A percentile compares a stretch with the other conserved stretches of the same genome.
Conservation (phyloP, 2,329 filamentous ascomycete genomes). For the Nectriaceae sp. region DNA sequence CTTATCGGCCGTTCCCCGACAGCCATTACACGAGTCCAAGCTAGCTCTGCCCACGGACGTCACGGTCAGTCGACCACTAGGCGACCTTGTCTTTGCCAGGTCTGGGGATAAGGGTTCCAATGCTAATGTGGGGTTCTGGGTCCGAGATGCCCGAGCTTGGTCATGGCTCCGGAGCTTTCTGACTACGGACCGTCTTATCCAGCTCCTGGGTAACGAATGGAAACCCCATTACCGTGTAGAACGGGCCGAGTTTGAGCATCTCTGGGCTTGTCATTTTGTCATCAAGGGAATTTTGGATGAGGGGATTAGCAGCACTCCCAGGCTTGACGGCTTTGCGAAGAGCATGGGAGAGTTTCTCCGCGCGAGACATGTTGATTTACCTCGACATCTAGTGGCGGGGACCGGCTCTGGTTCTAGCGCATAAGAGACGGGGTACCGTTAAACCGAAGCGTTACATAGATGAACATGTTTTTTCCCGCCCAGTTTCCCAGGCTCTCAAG, state of each 20-base stretch:
- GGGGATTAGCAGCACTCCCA: slow-evolving; percentile 48
- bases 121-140: slow-evolving; percentile 38
- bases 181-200: slow-evolving; percentile 36
- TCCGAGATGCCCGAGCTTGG: slow-evolving; percentile 39
- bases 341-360: slow-evolving; percentile 55
- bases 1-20: no score
- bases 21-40: no score
- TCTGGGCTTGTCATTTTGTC: slow-evolving; percentile 47
- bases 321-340: slow-evolving; percentile 53
- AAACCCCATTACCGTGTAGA: slow-evolving; percentile 41
- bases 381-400: no score
- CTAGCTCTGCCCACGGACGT: no score
- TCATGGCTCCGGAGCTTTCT: slow-evolving; percentile 43
- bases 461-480: no score
- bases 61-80: no score
- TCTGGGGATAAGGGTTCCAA: slow-evolving; percentile 38
- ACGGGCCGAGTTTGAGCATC: slow-evolving; percentile 45
- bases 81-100: slow-evolving; percentile 33
- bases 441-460: no score
- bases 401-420: no score
- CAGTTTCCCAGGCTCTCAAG: no score
- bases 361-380: no score
- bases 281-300: slow-evolving; percentile 46
- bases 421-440: no score
- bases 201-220: slow-evolving; percentile 48